A percentile compares a stretch with the other conserved stretches of the same genome.
Conservation (phyloP, 495 filamentous ascomycete genomes). For the Penicillium silybi region DNA sequence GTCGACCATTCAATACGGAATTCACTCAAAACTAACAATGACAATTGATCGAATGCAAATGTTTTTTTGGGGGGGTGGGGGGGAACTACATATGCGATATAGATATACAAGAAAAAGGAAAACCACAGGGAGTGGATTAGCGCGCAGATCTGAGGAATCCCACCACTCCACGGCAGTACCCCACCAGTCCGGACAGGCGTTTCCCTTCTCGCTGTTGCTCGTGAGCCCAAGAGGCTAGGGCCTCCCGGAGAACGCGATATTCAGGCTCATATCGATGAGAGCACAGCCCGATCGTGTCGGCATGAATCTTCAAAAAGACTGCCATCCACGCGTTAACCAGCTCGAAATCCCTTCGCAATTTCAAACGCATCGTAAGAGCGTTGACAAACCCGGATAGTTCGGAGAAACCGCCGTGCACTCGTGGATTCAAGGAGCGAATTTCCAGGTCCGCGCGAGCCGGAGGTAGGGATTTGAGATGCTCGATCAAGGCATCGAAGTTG, state of each 20-base stretch:
- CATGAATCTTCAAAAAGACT: slow-evolving; percentile 79
- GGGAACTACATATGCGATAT: not conserved
- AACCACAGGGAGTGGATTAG: slow-evolving; percentile 6
- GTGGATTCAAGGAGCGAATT: slow-evolving; percentile 69
- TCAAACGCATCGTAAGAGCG: slow-evolving; percentile 67
- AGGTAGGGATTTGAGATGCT: slow-evolving; percentile 70
- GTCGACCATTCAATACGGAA: not conserved
- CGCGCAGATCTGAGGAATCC: slow-evolving; percentile 72
- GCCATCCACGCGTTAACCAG: slow-evolving; percentile 95
- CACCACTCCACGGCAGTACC: slow-evolving; percentile 85
- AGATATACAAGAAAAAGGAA: not conserved
- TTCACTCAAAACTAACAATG: not conserved
- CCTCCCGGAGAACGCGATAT: slow-evolving; percentile 42
- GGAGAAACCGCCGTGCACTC: slow-evolving; percentile 35
- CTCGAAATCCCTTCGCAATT: slow-evolving; percentile 75
- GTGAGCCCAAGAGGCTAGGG: slow-evolving; percentile 59
- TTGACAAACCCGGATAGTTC: slow-evolving; percentile 68
- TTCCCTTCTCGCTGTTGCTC: slow-evolving; percentile 64
- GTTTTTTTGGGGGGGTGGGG: not conserved
- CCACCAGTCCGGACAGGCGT: slow-evolving; percentile 71
- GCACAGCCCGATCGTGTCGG: slow-evolving; percentile 49
- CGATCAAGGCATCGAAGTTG: slow-evolving; percentile 55
- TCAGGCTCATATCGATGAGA: slow-evolving; percentile 38
- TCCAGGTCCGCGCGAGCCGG: slow-evolving; percentile 84
- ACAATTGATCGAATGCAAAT: not conserved